Conservation (phyloP, 805 yeast genomes). For the Myxozyma neglecta region DNA sequence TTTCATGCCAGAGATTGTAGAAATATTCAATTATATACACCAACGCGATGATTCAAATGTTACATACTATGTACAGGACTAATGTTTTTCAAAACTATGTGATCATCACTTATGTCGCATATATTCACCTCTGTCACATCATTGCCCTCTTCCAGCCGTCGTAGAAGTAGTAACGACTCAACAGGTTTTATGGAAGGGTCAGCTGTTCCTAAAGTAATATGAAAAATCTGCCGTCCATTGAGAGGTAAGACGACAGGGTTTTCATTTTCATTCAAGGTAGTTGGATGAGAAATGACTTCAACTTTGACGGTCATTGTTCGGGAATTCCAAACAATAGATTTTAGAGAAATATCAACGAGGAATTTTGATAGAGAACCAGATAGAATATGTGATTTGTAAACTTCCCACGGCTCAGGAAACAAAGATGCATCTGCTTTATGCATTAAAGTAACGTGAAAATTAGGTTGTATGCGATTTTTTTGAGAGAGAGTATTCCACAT, state of each 20-base stretch:
- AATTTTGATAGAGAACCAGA: not conserved
- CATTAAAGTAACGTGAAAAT: slow-evolving; percentile 68
- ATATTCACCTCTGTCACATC: not conserved
- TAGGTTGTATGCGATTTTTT: slow-evolving; percentile 47
- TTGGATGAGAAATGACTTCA: slow-evolving; percentile 49
- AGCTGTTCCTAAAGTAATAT: slow-evolving; percentile 71
- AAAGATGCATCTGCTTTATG: slow-evolving; percentile 42
- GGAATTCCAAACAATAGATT: slow-evolving; percentile 9
- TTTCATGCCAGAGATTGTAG: too few species aligned
- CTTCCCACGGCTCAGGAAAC: slow-evolving; percentile 23
- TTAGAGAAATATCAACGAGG: slow-evolving; percentile 4
- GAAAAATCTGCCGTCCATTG: slow-evolving; percentile 53
- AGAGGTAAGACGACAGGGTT: slow-evolving; percentile 16
- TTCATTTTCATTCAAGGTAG: slow-evolving; percentile 47
- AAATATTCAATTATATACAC: not conserved
- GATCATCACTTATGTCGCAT: slow-evolving; percentile 5
- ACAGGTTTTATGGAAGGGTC: slow-evolving; percentile 49
- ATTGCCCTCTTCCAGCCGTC: not conserved
- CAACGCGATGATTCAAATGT: not conserved
- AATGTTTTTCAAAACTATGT: not conserved
- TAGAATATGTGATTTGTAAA: slow-evolving; percentile 9
- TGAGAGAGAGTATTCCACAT: slow-evolving; percentile 29
- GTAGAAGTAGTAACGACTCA: slow-evolving; percentile 48
- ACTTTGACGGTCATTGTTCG: slow-evolving; percentile 44
- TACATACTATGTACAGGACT: not conserved